Conservation (phyloP, 495 filamentous ascomycete species). For the Penicillium cosmopolitanum region DNA sequence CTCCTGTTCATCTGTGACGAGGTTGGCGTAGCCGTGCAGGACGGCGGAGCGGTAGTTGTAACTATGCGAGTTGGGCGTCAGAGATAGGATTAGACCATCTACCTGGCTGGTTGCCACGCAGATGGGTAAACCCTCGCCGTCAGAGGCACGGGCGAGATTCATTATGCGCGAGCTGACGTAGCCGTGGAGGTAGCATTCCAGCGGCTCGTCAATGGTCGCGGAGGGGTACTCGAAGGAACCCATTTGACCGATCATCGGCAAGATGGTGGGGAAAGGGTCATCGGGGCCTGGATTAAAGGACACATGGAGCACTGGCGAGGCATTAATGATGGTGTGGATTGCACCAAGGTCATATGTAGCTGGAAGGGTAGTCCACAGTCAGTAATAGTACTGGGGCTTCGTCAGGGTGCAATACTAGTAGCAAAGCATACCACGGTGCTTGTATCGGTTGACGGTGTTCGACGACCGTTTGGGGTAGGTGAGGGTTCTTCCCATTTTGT, state of each 20-base stretch:
- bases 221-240: slow-evolving; percentile 68
- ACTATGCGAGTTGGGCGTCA: slow-evolving; percentile 78
- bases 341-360: slow-evolving; percentile 74
- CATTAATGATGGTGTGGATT: slow-evolving; percentile 83
- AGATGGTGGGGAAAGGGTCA: slow-evolving; percentile 72
- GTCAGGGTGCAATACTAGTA: too few relatives aligned
- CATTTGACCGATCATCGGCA: slow-evolving; percentile 92
- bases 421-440: slow-evolving; percentile 59
- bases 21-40: slow-evolving; percentile 72
- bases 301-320: slow-evolving; percentile 76
- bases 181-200: slow-evolving; percentile 87
- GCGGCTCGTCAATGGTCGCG: slow-evolving; percentile 61
- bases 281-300: slow-evolving; percentile 68
- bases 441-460: slow-evolving; percentile 75
- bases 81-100: slow-evolving; percentile 75
- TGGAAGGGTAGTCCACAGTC: slow-evolving; percentile 34
- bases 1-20: slow-evolving; percentile 69
- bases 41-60: slow-evolving; percentile 90
- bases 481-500: slow-evolving; percentile 52
- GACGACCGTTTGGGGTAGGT: slow-evolving; percentile 68
- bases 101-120: slow-evolving; percentile 70
- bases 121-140: slow-evolving; percentile 59
- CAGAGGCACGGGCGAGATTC: slow-evolving; percentile 60
- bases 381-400: slow-evolving; percentile 5
- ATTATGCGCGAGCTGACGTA: slow-evolving; percentile 82